Base-by-base conservation (phyloP, 2,329 filamentous ascomycete genomes). In the Camptophora hylomeconis region DNA sequence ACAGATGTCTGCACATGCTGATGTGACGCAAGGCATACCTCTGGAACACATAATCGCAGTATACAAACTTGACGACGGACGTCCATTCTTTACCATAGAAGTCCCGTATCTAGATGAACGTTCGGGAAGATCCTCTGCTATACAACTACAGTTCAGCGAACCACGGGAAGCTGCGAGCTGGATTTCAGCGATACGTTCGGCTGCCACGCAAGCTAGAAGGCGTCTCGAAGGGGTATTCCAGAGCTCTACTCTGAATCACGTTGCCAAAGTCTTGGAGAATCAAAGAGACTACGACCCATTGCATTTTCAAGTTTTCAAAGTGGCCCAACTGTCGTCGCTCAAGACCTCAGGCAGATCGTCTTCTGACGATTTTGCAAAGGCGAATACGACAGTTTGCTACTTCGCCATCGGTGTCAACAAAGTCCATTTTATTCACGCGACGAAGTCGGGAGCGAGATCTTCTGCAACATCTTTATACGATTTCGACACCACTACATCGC, bases 371-470 rank as follows among this genome's bases (percentile, higher is more conserved):
- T 50, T 80, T 23, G 63, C 70, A 26, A 80, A 79, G 45, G 52
- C 74, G 16, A 65, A 66, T 20, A 71, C 73, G 7, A 71, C 67
- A 7, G 67, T 77, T 14, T 79, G 70, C 50, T 79, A 79, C 46
- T 61, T 81, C 37, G 75, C 69, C 5, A 64, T 81, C 46, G 76
- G 76, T 12, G 63, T 75, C 17, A 73, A 80, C 54, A 77, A 75
- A 47, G 55, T 80, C 18, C 75, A 80, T 52, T 45, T 81, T 26
- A 64, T 81, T 24, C 73, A 74, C n/a, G 47, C 76, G 17, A 65
- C 71, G 22, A 77, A 73, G 41, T 56, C 63, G 12, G 59, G 58
- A 17, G 63, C 61, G 41, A 61, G 67, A 38, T 54, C 61, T 15
- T 68, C 69, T 10, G 67, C 61, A 39, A 64, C 65, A 15, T 69